Percentiles rank a stretch among this genome's conserved stretches.
Conservation (phyloP, 371 early-diverging fungal species). For the Batkoa obscura region DNA sequence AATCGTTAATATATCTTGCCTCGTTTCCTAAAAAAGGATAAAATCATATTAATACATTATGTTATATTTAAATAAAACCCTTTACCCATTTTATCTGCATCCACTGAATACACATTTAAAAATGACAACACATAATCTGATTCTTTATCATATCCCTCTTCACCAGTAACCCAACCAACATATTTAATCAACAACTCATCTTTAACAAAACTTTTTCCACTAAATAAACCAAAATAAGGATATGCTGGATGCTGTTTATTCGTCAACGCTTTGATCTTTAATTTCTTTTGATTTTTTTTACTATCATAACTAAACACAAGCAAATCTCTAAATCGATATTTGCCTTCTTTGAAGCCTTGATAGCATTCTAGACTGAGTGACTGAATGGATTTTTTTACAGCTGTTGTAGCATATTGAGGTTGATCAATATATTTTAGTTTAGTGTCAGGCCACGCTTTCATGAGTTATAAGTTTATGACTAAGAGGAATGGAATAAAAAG, state of each 20-base stretch:
- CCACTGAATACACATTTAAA: not conserved
- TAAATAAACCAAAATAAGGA: slow-evolving; percentile 4
- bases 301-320: too few species aligned
- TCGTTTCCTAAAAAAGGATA: slow-evolving; percentile 7
- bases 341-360: too few species aligned
- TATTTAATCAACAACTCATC: not conserved
- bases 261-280: too few species aligned
- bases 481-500: too few species aligned
- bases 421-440: too few species aligned
- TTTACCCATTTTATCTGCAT: slow-evolving; percentile 4
- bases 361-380: too few species aligned
- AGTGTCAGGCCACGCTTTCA: too few species aligned
- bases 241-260: slow-evolving; percentile 1
- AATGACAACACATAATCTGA: slow-evolving; percentile 4
- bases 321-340: too few species aligned
- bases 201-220: not conserved
- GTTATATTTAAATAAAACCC: not conserved
- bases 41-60: not conserved
- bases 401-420: too few species aligned
- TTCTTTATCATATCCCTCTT: not conserved
- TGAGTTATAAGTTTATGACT: too few species aligned
- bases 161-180: not conserved
- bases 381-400: too few species aligned
- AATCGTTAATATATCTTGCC: slow-evolving; percentile 11
- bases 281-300: too few species aligned